Base-by-base conservation (phyloP, 2,329 filamentous ascomycete species). In the Chaetothyriales sp. region DNA sequence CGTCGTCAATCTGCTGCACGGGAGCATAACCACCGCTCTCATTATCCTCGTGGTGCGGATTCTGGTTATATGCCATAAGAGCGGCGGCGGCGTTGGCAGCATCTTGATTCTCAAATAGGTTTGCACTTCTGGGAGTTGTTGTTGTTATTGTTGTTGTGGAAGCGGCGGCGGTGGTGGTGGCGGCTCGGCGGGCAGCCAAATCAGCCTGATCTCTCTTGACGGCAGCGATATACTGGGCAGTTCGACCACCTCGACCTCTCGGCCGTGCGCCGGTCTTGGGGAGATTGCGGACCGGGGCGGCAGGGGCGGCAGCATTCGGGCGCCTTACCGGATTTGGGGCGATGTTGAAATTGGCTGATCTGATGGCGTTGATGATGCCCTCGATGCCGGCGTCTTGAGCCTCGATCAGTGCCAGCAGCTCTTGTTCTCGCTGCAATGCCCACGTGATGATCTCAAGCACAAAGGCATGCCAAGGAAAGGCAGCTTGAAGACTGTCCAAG, bases 401-500 rank as follows among this genome's bases (percentile, higher is more conserved):
- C 1, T 43, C 43, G 43, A 61, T 53, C 5, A 44, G 5, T 10
- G 43, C 45, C 7, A 50, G 50, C 7, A 61, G 46, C 43, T 59
- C 50, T 22, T 47, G n/a, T 18, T 50, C 51, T 18, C 56, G 48
- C 5, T 44, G 48, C 22, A 52, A 37, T 8, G 51, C 66, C 74
- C 77, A 81, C 18, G 67, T 59, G 1, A 73, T 63, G 5, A 73
- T 61, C 7, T 68, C 62, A 0, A 71, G 56, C 5, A 75, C 61
- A 49, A 80, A 76, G 2, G 64, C 58, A 0, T 67, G 58, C 77
- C 77, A 81, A 2, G 70, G 67, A 59, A 73, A 82, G 1, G 60
- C 56, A 1, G 63, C 60, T 37, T 69, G 67, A 4, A 82, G 56
- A 1, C 59, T 62, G 2, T 70, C 68, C 22, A 76, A 61, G 44